Evolutionary conservation across 2,329 filamentous ascomycete species (phyloP), one percentile per base, ranked within the genome.

Genomic region (Claviceps sp.): DNA sequence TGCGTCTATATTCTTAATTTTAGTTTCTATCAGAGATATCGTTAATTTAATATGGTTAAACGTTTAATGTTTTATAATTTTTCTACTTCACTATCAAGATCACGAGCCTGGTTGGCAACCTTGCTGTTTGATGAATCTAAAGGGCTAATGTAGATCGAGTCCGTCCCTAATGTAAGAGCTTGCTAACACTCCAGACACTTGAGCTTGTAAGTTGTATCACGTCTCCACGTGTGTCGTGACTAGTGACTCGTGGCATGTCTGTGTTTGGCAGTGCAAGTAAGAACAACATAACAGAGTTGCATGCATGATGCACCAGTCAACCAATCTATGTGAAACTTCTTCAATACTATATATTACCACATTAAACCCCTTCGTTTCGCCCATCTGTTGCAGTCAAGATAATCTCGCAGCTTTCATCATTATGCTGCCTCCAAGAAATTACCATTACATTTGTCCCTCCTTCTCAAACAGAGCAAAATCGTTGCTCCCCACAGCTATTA

Each of bases 351-450:
- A 48, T 50, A 49, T n/a, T 51, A 54, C 55, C 61, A 56, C 52
- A 52, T 61, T 57, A 57, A 55, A 48, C 58, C 57, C 50, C 22
- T 37, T 49, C 53, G 45, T 52, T 57, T 55, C 56, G 54, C 44
- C 52, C 55, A 62, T 55, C 53, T 60, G 51, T 55, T 52, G 58
- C 54, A 63, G 62, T 63, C 64, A 63, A 61, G 58, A 57, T 54
- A 56, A 61, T 52, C 55, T 57, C 56, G 59, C 63, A 61, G 56
- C 59, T 52, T 56, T 60, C 59, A 57, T 52, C 46, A 63, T 63
- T 63, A 65, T 58, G 58, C 61, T 61, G 47, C 60, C 63, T 57
- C 62, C 63, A 65, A 66, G 66, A 59, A 65, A 65, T 55, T 55
- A 56, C 38, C 56, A 54, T 62, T 56, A 66, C 62, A 58, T 50